Conservation (phyloP, 1,284 basidiomycete species). For the Cryptococcus amylolentus region DNA sequence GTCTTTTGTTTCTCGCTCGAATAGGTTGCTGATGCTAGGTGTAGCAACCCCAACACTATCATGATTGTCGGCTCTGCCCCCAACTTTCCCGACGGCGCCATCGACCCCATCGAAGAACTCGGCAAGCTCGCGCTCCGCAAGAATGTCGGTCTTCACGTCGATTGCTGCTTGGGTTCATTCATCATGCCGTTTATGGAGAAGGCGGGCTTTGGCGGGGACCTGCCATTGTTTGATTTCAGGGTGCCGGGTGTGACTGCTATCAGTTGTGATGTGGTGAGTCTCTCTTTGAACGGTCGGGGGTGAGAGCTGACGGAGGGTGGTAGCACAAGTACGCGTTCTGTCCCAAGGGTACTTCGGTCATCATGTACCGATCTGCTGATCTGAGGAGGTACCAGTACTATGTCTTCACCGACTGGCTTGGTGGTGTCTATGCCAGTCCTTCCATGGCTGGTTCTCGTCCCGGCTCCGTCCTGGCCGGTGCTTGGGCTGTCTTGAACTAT, state of each 20-base stretch:
- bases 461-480: conserved; percentile 86
- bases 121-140: conserved; percentile 69
- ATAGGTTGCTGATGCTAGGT: conserved; percentile 1
- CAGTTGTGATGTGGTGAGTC: conserved; percentile 76
- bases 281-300: background rate
- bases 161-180: conserved; percentile 89
- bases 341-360: conserved; percentile 79
- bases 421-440: conserved; percentile 53
- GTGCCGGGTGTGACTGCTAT: conserved; percentile 84
- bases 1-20: conserved; percentile 36
- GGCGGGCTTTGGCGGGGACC: conserved; percentile 46
- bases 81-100: conserved; percentile 87
- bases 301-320: conserved; percentile 1
- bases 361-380: conserved; percentile 79
- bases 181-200: conserved; percentile 82
- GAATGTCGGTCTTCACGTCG: conserved; percentile 85
- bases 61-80: conserved; percentile 85
- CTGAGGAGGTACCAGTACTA: conserved; percentile 80
- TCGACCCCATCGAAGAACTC: conserved; percentile 83
- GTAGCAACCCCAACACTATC: conserved; percentile 49
- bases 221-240: conserved; percentile 72
- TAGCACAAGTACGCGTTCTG: conserved; percentile 50
- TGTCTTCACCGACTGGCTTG: conserved; percentile 72
- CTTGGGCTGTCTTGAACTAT: conserved; percentile 93
- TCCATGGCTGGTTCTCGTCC: conserved; percentile 84